Conservation (phyloP, 768 basidiomycete genomes). For the Jaapia argillacea region DNA sequence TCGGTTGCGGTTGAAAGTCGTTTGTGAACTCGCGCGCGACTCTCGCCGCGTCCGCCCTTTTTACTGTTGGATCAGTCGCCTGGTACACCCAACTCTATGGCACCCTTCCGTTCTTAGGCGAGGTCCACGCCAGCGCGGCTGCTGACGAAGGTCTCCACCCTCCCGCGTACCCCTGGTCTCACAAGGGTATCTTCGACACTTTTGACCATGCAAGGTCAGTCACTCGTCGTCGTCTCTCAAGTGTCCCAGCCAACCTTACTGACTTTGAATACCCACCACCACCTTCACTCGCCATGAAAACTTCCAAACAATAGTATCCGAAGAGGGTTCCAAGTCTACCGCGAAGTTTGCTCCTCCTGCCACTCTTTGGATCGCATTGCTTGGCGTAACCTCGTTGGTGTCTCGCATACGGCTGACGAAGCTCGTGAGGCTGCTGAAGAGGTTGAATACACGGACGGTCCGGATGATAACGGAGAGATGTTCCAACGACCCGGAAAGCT, state of each 20-base stretch:
- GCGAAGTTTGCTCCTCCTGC: constrained; percentile 97
- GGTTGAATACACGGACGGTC: constrained; percentile 93
- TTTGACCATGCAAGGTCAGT: constrained; percentile 95
- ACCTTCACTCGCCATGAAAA: constrained; percentile 7
- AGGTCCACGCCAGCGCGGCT: constrained; percentile 87
- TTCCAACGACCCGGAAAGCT: constrained; percentile 98
- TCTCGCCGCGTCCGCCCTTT: constrained; percentile 62
- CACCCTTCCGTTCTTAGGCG: constrained; percentile 76
- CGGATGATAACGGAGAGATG: constrained; percentile 93
- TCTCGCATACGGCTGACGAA: constrained; percentile 93
- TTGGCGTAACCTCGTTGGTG: constrained; percentile 98
- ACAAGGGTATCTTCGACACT: constrained; percentile 78
- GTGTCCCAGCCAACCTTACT: constrained; percentile 2
- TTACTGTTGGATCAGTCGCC: constrained; percentile 83
- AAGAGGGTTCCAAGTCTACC: constrained; percentile 94
- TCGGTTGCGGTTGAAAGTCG: constrained; percentile 41
- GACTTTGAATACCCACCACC: too few species aligned
- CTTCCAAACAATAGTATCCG: constrained; percentile 61
- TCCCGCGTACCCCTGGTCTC: constrained; percentile 79
- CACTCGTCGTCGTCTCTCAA: constrained; percentile 2
- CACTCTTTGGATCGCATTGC: constrained; percentile 99
- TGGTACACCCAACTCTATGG: constrained; percentile 98
- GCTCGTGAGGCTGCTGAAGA: constrained; percentile 89
- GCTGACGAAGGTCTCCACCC: constrained; percentile 95
- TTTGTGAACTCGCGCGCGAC: constrained; percentile 62